phyloP scores from a whole-genome alignment of 495 filamentous ascomycete species.

The Penicillium salamii region DNA sequence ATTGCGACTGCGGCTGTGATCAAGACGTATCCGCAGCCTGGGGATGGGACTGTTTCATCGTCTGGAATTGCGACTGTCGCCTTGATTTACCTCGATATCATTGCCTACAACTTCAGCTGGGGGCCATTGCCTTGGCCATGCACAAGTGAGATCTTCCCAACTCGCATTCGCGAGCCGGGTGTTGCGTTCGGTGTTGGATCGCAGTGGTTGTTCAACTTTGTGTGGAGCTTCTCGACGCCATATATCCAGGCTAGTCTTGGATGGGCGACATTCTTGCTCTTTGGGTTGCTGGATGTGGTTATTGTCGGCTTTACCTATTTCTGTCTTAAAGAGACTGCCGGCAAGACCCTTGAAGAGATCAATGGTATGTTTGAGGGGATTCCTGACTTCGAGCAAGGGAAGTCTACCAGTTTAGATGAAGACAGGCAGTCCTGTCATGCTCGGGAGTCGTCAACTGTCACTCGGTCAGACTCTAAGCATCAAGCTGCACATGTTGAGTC shows the following conservation, averaged over 20 bases:
- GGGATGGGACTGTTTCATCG: conserved; percentile 32
- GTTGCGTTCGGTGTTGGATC: conserved; percentile 45
- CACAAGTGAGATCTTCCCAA: conserved; percentile 45
- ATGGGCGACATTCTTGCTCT: conserved; percentile 53
- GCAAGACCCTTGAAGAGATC: conserved; percentile 74
- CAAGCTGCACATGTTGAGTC: conserved; percentile 12
- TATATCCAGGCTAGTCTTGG: conserved; percentile 47
- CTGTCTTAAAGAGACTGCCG: conserved; percentile 59
- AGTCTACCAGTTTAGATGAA: conserved; percentile 2
- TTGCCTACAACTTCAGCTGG: conserved; percentile 45
- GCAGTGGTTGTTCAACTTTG: conserved; percentile 54
- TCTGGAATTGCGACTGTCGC: conserved; percentile 43
- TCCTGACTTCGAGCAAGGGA: conserved; percentile 17
- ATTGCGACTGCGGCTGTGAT: conserved; percentile 53
- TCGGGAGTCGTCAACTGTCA: conserved; percentile 1
- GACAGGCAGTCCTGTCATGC: not conserved
- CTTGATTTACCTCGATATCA: conserved; percentile 50
- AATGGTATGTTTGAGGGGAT: conserved; percentile 53
- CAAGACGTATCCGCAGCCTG: conserved; percentile 46
- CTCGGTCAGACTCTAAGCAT: conserved; percentile 6
- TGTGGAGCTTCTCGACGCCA: conserved; percentile 51
- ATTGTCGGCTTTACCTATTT: conserved; percentile 42
- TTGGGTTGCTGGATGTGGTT: conserved; percentile 36
- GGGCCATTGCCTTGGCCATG: conserved; percentile 39
- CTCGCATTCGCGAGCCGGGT: conserved; percentile 48